These are phyloP conservation scores for Chaetomium globosum DNA, from an alignment of 2,329 filamentous ascomycete species.

Conservation along the genomic window DNA sequence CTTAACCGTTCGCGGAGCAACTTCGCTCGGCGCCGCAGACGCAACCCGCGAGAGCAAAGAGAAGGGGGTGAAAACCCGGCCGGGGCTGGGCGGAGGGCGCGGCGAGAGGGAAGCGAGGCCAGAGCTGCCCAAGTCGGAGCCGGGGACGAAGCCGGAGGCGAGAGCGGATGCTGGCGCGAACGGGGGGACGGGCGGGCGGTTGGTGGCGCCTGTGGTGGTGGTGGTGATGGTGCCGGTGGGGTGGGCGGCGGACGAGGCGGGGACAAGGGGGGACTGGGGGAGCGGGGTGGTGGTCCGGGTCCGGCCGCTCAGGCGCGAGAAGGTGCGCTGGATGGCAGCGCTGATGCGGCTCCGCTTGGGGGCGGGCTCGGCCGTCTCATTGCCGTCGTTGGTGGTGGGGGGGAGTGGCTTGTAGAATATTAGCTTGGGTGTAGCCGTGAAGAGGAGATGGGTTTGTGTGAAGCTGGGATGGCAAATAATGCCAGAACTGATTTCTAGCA, in stretches of 20 bases:
- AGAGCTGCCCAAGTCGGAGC: not conserved
- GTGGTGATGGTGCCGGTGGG: not conserved
- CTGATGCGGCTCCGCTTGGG: constrained; percentile 26
- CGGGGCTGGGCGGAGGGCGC: not conserved
- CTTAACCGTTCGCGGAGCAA: constrained; percentile 26
- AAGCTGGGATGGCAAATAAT: too few species aligned
- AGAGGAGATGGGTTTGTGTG: not conserved
- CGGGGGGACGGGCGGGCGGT: not conserved
- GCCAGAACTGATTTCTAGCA: too few species aligned
- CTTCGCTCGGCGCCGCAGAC: not conserved
- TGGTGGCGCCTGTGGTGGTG: not conserved
- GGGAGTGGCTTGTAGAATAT: not conserved
- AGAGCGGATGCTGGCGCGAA: not conserved
- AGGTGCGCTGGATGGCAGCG: constrained; percentile 10
- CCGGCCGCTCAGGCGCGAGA: constrained; percentile 8
- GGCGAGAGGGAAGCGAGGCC: not conserved
- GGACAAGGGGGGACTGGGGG: not conserved
- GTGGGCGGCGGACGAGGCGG: not conserved
- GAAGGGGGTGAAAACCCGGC: constrained; percentile 9
- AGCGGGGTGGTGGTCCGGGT: not conserved
- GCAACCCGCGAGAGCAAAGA: constrained; percentile 12
- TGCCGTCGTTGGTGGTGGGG: constrained; percentile 3
- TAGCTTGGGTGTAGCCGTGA: not conserved
- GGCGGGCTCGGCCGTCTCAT: constrained; percentile 5
- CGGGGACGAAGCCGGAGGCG: not conserved